Conservation (phyloP, 176 grass and related monocot genomes). For the Eleusine coracana region DNA sequence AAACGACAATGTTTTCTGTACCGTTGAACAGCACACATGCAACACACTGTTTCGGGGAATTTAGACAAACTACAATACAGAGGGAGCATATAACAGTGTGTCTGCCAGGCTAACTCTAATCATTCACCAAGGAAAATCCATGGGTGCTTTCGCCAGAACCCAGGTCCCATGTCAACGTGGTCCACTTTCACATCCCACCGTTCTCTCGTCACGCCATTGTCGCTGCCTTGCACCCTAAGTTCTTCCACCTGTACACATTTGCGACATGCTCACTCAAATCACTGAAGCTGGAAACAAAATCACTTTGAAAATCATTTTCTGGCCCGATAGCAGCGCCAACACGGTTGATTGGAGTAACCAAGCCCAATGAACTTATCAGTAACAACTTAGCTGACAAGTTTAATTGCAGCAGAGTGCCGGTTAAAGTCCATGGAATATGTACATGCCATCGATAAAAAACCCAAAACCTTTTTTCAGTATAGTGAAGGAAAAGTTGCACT, state of each 20-base stretch:
- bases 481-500: neutral
- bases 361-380: neutral
- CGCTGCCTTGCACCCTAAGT: slow-evolving; percentile 15
- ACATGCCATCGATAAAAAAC: neutral
- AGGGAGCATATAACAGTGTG: neutral
- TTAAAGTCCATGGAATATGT: neutral
- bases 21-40: neutral
- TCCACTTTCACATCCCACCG: slow-evolving; percentile 44
- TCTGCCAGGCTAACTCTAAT: neutral
- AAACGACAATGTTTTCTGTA: neutral
- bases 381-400: neutral
- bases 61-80: neutral
- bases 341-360: neutral
- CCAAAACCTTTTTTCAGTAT: neutral
- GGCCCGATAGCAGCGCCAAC: neutral
- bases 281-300: neutral
- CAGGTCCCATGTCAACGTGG: slow-evolving; percentile 61
- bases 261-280: neutral
- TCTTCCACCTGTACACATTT: slow-evolving; percentile 63
- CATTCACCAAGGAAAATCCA: slow-evolving; percentile 26
- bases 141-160: slow-evolving; percentile 71
- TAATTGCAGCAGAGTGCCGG: neutral
- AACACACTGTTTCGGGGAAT: neutral
- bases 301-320: neutral
- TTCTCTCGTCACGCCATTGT: slow-evolving; percentile 36